Evolutionary conservation across 768 basidiomycete genomes (phyloP), one percentile per base, ranked within the genome.

Genomic region (Lactifluus echinatus): DNA sequence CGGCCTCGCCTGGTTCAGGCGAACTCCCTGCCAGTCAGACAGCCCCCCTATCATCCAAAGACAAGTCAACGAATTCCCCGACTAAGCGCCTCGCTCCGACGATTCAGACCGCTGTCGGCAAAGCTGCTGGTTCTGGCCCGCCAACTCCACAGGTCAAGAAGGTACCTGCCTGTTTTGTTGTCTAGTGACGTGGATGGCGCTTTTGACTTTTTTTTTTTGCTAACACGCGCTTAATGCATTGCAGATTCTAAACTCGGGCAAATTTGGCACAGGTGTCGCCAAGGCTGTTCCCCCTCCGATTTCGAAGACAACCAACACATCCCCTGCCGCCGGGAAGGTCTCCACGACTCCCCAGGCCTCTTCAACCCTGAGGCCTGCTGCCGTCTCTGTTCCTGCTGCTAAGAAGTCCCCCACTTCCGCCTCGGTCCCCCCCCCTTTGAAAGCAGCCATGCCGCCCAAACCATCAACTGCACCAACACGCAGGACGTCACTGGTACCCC

Each of bases 81-180:
- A 59, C 63, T 50, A 68, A 42, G 63, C 69, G 26, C 70, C 75
- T 63, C 68, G 73, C 43, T 44, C 47, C 44, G 21, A 26, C 56
- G 12, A 72, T 71, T 57, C 81, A 76, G 66, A 66, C 74, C 56
- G 62, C 72, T 40, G 64, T 73, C 24, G 71, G 69, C 50, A 85
- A 81, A 71, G 57, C 73, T 23, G 73, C 74, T 50, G 76, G 71
- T 63, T 73, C 71, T 31, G 65, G 65, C 4, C 75, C 81, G 33
- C 70, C 79, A 40, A 79, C 82, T 19, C 76, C 80, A 54, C 68
- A 76, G 10, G 83, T 83, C 46, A 90, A 86, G 74, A 89, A 85
- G 79, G 89, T 84, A 61, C 56, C 74, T 71, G 24, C 55, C 51
- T 55, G 44, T 61, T 61, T 61, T 57, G 44, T 56, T 26, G 56